phyloP scores from a whole-genome alignment of 2,329 filamentous ascomycete genomes.

The Pestalotiopsis sp. region DNA sequence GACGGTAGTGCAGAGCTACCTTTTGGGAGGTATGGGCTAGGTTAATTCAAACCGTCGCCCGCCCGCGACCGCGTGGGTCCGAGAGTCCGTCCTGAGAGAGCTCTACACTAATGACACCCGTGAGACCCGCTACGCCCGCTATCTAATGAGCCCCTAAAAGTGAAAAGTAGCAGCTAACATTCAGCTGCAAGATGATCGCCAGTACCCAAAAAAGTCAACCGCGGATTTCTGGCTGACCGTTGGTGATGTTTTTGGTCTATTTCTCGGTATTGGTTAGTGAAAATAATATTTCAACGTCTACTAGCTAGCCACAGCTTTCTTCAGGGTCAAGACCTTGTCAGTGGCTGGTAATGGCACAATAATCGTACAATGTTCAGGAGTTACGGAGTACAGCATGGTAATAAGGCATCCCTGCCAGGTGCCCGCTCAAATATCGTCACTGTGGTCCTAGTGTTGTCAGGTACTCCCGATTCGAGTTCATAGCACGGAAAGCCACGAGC shows the following conservation, averaged over 20 bases:
- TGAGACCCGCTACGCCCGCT: neutral
- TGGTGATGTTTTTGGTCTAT: neutral
- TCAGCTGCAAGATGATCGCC: neutral
- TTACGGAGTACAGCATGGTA: neutral
- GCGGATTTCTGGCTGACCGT: neutral
- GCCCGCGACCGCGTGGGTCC: neutral
- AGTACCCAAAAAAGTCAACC: neutral
- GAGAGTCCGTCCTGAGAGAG: neutral
- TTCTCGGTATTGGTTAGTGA: neutral
- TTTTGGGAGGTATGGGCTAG: neutral
- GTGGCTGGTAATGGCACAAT: neutral
- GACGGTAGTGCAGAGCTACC: neutral
- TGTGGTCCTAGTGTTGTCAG: neutral
- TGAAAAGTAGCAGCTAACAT: neutral
- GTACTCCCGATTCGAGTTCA: neutral
- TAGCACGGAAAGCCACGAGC: neutral
- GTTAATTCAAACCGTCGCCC: neutral
- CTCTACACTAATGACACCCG: neutral
- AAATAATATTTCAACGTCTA: neutral
- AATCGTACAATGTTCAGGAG: neutral
- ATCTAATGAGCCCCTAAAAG: neutral
- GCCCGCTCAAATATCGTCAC: neutral
- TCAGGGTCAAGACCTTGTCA: neutral
- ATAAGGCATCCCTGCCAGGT: neutral
- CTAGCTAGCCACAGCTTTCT: neutral